Conservation (phyloP, 805 yeast species). For the Lipomyces yamanashiensis region DNA sequence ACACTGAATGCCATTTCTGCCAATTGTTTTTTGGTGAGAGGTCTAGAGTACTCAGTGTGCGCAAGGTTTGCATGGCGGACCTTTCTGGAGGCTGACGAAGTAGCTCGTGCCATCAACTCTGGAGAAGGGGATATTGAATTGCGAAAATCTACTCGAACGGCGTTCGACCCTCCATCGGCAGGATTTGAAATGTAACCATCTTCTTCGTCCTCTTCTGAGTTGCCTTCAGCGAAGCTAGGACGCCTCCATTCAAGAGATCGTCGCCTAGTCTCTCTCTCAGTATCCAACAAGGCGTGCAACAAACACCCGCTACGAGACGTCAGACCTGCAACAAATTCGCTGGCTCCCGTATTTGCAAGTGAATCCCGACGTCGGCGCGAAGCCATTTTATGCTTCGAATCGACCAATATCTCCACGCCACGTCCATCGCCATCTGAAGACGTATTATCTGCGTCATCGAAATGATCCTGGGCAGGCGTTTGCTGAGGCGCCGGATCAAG, state of each 20-base stretch:
- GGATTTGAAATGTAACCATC: neutral
- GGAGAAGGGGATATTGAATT: conserved; percentile 4
- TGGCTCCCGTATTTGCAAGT: neutral
- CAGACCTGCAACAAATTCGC: conserved; percentile 10
- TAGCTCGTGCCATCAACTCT: neutral
- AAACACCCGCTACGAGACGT: conserved; percentile 27
- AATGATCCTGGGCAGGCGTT: neutral
- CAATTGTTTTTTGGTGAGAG: conserved; percentile 40
- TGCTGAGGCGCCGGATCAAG: conserved; percentile 1
- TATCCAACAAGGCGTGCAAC: conserved; percentile 30
- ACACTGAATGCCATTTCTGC: conserved; percentile 43
- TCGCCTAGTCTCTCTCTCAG: conserved; percentile 31
- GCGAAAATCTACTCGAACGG: neutral
- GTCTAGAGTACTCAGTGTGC: conserved; percentile 23
- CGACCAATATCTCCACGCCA: conserved; percentile 26
- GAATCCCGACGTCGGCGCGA: conserved; percentile 32
- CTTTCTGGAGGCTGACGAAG: neutral
- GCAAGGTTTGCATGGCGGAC: neutral
- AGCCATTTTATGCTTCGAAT: conserved; percentile 13
- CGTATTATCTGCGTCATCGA: neutral
- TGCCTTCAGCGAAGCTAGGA: neutral
- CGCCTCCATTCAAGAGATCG: conserved; percentile 15
- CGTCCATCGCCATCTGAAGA: conserved; percentile 13
- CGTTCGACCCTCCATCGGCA: neutral
- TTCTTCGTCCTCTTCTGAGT: neutral